phyloP scores from a whole-genome alignment of 2,329 filamentous ascomycete species.

The Pseudogymnoascus destructans region DNA sequence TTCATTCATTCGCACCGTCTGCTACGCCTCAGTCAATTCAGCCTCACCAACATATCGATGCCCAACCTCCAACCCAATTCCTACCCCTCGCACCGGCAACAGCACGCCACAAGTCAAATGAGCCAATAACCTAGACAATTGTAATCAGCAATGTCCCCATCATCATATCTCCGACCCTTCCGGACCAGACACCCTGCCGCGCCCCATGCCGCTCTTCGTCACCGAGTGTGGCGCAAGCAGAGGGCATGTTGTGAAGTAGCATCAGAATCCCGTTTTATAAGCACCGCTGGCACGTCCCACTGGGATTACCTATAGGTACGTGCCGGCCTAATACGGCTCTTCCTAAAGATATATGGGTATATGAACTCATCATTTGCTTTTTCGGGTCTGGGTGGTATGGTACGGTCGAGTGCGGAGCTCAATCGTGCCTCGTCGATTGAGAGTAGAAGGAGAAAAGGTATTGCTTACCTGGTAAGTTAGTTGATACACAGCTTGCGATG shows the following conservation, averaged over 20 bases:
- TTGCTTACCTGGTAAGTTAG: constrained; percentile 4
- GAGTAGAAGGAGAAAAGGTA: neutral
- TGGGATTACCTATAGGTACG: constrained; percentile 7
- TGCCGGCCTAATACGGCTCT: constrained; percentile 8
- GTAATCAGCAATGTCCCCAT: neutral
- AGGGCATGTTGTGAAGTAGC: neutral
- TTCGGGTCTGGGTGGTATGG: neutral
- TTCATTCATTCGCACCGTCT: neutral
- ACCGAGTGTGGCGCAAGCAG: neutral
- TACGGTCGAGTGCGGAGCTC: neutral
- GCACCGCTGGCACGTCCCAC: constrained; percentile 4
- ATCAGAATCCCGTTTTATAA: constrained; percentile 7
- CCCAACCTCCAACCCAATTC: neutral
- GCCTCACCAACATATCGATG: neutral
- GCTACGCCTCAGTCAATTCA: neutral
- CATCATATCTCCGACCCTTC: neutral
- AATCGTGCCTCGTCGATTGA: neutral
- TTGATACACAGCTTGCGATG: neutral
- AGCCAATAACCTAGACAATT: neutral
- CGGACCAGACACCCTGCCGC: neutral
- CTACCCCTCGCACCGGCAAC: neutral
- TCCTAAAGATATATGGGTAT: constrained; percentile 9
- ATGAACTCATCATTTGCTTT: constrained; percentile 6
- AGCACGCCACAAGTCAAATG: neutral
- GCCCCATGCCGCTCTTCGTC: neutral